phyloP scores from a whole-genome alignment of 1,284 basidiomycete genomes.

The Ganoderma meredithae region DNA sequence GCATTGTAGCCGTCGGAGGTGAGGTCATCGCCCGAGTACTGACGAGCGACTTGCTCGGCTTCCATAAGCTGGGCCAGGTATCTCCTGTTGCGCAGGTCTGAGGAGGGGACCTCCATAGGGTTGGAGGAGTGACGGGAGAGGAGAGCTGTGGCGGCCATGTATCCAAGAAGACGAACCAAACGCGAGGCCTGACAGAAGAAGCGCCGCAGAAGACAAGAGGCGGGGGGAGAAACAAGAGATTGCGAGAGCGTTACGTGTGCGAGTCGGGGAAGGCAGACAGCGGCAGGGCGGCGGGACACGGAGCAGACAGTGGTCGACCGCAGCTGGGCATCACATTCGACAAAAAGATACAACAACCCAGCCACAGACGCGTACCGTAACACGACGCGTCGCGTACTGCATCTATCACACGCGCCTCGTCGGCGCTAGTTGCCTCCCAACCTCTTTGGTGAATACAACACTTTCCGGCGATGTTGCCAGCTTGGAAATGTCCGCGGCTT shows the following conservation, averaged over 20 bases:
- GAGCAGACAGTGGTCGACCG: neutral
- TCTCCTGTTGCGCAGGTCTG: constrained; percentile 59
- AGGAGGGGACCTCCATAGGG: constrained; percentile 74
- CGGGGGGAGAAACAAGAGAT: constrained; percentile 5
- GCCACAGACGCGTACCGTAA: constrained; percentile 26
- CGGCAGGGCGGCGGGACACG: constrained; percentile 9
- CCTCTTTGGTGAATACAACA: neutral
- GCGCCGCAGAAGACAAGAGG: constrained; percentile 10
- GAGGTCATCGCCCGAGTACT: constrained; percentile 40
- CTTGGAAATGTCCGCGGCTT: too few relatives aligned
- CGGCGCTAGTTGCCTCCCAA: constrained; percentile 1
- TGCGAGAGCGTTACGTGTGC: constrained; percentile 4
- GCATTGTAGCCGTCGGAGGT: constrained; percentile 60
- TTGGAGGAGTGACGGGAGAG: constrained; percentile 83
- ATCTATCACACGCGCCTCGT: constrained; percentile 5
- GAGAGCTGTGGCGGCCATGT: constrained; percentile 42
- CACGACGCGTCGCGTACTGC: constrained; percentile 24
- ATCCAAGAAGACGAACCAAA: constrained; percentile 29
- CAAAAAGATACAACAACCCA: constrained; percentile 25
- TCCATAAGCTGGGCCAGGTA: constrained; percentile 47
- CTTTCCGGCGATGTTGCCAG: neutral
- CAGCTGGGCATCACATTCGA: constrained; percentile 5
- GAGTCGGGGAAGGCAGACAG: neutral
- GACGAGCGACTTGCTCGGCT: constrained; percentile 21
- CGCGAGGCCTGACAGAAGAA: neutral